Conservation (phyloP, 306 rosid species). For the Albizia julibrissin region DNA sequence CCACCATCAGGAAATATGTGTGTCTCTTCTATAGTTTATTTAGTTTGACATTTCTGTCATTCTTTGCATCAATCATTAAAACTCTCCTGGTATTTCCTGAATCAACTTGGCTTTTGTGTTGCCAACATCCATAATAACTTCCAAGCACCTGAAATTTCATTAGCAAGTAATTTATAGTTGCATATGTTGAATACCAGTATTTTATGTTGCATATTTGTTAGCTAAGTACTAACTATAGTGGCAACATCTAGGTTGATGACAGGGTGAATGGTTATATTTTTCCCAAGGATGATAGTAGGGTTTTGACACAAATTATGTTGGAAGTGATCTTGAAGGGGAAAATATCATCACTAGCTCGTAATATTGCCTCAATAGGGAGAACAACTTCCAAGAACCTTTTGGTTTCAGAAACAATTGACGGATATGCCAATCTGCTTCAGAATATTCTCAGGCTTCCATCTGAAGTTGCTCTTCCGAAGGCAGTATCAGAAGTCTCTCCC, state of each 20-base stretch:
- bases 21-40: constrained; percentile 34
- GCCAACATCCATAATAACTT: constrained; percentile 6
- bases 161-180: not conserved
- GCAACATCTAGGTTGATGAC: constrained; percentile 70
- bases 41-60: constrained; percentile 10
- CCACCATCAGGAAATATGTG: constrained; percentile 83
- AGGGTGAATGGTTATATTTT: constrained; percentile 88
- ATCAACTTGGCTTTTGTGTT: constrained; percentile 1
- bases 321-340: constrained; percentile 71
- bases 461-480: constrained; percentile 69
- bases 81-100: constrained; percentile 16
- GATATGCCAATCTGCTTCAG: constrained; percentile 72
- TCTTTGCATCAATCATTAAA: constrained; percentile 23
- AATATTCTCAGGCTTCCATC: constrained; percentile 78
- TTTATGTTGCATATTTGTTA: constrained; percentile 11
- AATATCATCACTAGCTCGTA: constrained; percentile 68
- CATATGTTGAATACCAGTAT: not conserved
- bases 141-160: not conserved
- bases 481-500: constrained; percentile 61
- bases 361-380: constrained; percentile 76
- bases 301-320: constrained; percentile 58
- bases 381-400: constrained; percentile 66
- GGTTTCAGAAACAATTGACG: constrained; percentile 75
- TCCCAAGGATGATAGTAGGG: constrained; percentile 64
- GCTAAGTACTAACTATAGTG: constrained; percentile 46